phyloP scores from a whole-genome alignment of 176 grass and related monocot genomes.

The Musa troglodytarum region DNA sequence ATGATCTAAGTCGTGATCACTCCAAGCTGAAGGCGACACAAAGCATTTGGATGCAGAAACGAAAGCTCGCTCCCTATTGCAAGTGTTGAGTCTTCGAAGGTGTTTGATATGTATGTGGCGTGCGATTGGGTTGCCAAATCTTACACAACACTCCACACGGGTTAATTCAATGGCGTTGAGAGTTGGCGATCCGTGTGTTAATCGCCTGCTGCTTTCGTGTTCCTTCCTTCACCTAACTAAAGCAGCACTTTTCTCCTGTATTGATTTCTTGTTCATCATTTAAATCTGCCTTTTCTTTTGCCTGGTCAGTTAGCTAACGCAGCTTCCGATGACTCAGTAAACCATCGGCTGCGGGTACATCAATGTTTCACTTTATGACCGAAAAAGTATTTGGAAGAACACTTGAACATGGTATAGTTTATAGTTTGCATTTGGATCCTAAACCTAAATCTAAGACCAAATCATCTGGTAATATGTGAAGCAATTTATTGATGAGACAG shows the following conservation, averaged over 20 bases:
- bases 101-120: no score
- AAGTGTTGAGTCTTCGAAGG: no score
- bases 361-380: background rate
- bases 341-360: no score
- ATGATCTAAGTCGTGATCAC: no score
- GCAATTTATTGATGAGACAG: slow-evolving; percentile 10
- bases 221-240: background rate
- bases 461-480: background rate
- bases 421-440: background rate
- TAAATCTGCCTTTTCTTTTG: no score
- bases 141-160: no score
- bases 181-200: background rate
- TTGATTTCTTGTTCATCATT: background rate
- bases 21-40: no score
- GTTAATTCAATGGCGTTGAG: background rate
- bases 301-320: no score
- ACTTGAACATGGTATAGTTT: background rate
- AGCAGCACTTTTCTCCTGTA: background rate
- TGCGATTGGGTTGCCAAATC: no score
- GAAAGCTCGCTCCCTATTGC: no score
- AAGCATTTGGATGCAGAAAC: no score
- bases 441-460: background rate
- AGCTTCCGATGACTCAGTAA: no score
- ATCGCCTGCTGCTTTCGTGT: background rate
- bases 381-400: background rate